These are phyloP conservation scores for Eutrema yunnanense DNA, from an alignment of 345 rosid species.

Conservation along the genomic window DNA sequence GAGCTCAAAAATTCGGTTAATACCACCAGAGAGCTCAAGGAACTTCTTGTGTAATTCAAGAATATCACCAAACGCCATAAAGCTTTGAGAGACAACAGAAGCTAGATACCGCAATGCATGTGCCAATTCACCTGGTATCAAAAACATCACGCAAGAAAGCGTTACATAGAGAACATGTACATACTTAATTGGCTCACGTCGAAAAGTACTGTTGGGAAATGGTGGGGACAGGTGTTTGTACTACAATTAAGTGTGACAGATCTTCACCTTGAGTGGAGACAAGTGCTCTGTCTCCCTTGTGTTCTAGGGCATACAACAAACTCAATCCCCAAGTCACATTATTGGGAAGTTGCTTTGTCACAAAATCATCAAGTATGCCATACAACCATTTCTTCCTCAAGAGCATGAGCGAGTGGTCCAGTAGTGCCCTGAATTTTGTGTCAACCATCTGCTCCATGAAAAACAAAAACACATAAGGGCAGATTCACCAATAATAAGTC, in stretches of 20 bases:
- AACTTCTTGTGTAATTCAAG: constrained; percentile 90
- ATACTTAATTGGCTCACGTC: neutral
- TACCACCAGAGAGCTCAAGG: constrained; percentile 84
- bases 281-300: constrained; percentile 81
- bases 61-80: constrained; percentile 96
- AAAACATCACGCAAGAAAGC: constrained; percentile 1
- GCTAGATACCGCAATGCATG: constrained; percentile 95
- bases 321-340: constrained; percentile 98
- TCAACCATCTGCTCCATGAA: constrained; percentile 71
- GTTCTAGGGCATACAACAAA: constrained; percentile 88
- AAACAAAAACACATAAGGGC: neutral
- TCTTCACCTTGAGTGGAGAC: constrained; percentile 76
- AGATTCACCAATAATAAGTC: neutral
- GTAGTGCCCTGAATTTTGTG: constrained; percentile 74
- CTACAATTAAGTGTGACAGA: neutral
- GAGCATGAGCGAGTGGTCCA: constrained; percentile 74
- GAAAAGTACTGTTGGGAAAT: neutral
- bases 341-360: constrained; percentile 97
- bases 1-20: constrained; percentile 88
- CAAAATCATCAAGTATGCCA: constrained; percentile 88
- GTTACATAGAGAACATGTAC: neutral
- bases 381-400: constrained; percentile 87
- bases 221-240: neutral
- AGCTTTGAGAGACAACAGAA: constrained; percentile 97
- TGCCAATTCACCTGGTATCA: constrained; percentile 80